Conservation (phyloP, 2,329 filamentous ascomycete genomes). For the Phialophora verrucosa region DNA sequence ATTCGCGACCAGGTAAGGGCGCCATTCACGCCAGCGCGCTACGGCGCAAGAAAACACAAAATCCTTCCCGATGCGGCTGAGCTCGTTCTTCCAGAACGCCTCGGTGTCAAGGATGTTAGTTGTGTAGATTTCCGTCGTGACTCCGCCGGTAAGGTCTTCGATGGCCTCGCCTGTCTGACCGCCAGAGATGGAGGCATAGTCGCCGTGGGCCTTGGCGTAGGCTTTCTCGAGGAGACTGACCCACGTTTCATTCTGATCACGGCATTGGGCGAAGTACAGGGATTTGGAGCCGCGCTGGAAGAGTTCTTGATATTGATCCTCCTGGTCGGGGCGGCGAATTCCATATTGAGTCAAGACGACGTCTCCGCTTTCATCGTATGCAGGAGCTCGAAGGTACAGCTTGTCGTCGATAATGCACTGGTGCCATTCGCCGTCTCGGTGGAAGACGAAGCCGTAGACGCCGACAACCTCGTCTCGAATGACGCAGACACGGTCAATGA, state of each 20-base stretch:
- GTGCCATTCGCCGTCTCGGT: slow-evolving; percentile 88
- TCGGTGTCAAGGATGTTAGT: slow-evolving; percentile 67
- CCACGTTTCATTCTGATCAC: slow-evolving; percentile 81
- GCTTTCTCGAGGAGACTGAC: slow-evolving; percentile 74
- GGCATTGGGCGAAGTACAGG: slow-evolving; percentile 77
- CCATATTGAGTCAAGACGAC: slow-evolving; percentile 76
- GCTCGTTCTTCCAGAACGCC: slow-evolving; percentile 80
- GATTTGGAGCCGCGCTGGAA: slow-evolving; percentile 78
- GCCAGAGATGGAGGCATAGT: slow-evolving; percentile 76
- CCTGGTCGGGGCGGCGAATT: slow-evolving; percentile 74
- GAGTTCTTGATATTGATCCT: slow-evolving; percentile 71
- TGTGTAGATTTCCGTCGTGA: slow-evolving; percentile 54
- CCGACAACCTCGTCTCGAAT: slow-evolving; percentile 75
- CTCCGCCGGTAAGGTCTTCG: slow-evolving; percentile 63
- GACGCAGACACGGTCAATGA: slow-evolving; percentile 77
- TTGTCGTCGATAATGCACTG: slow-evolving; percentile 93
- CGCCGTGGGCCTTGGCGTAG: slow-evolving; percentile 82
- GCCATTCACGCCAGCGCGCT: slow-evolving; percentile 46
- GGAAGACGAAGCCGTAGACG: slow-evolving; percentile 85
- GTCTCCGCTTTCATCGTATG: slow-evolving; percentile 78
- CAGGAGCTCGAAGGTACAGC: slow-evolving; percentile 80
- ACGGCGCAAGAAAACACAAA: slow-evolving; percentile 63
- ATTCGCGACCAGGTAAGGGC: slow-evolving; percentile 32
- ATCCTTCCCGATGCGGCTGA: slow-evolving; percentile 79
- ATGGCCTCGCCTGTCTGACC: slow-evolving; percentile 71